Conservation (phyloP, 768 basidiomycete species). For the Rhizopogon roseolus region DNA sequence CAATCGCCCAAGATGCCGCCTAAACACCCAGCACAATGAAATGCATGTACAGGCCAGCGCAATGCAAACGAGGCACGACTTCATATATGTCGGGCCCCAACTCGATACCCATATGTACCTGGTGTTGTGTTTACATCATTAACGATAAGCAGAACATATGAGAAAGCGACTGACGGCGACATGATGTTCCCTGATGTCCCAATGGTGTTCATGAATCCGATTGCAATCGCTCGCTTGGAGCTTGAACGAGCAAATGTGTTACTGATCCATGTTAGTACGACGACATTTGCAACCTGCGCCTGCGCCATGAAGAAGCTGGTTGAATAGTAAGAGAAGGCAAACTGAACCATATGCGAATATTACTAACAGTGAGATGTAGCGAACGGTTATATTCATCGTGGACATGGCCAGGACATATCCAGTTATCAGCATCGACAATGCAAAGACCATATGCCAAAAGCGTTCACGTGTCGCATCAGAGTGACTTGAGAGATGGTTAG, state of each 20-base stretch:
- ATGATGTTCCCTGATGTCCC: constrained; percentile 2
- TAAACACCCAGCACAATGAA: constrained; percentile 41
- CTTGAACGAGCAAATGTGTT: constrained; percentile 66
- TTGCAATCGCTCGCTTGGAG: constrained; percentile 56
- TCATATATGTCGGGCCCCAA: constrained; percentile 65
- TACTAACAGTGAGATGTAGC: constrained; percentile 53
- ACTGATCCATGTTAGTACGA: constrained; percentile 44
- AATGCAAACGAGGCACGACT: constrained; percentile 69
- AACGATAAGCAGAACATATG: constrained; percentile 1
- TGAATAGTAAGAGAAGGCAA: not conserved
- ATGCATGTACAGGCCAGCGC: constrained; percentile 45
- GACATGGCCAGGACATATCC: constrained; percentile 61
- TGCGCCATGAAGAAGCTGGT: constrained; percentile 68
- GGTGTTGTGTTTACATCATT: not conserved
- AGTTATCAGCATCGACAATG: constrained; percentile 50
- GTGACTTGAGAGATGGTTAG: constrained; percentile 35
- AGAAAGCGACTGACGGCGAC: constrained; percentile 3
- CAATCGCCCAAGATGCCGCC: constrained; percentile 32
- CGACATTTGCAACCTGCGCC: constrained; percentile 62
- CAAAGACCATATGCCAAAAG: constrained; percentile 56
- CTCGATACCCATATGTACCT: constrained; percentile 58
- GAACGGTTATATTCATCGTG: constrained; percentile 53
- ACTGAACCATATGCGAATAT: not conserved
- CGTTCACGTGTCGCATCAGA: constrained; percentile 67
- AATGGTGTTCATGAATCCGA: constrained; percentile 6